Evolutionary conservation across 2,329 filamentous ascomycete species (phyloP).

Genomic region (Fusarium piperis): DNA sequence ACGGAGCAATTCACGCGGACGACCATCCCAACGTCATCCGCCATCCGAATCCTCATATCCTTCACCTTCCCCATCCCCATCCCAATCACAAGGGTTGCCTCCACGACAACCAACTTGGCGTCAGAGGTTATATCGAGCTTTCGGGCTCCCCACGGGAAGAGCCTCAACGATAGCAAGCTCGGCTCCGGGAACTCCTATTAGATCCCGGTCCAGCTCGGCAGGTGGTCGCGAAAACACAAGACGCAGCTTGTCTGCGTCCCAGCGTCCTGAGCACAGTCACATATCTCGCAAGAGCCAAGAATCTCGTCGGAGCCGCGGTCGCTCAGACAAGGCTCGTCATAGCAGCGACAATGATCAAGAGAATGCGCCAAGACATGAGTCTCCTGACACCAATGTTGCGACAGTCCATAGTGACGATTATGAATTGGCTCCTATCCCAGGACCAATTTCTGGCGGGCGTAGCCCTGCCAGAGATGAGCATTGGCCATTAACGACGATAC

Average conservation of each 20-base stretch:
- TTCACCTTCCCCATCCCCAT: neutral
- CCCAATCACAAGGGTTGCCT: conserved; percentile 1
- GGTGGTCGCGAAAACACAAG: neutral
- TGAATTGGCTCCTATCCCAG: conserved; percentile 20
- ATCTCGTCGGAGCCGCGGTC: neutral
- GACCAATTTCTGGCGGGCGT: neutral
- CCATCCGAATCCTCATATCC: neutral
- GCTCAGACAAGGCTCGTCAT: neutral
- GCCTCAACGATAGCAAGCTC: conserved; percentile 50
- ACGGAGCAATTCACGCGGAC: neutral
- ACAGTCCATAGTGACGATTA: conserved; percentile 52
- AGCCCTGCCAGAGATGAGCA: neutral
- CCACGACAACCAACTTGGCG: conserved; percentile 39
- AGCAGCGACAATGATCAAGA: neutral
- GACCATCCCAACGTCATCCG: neutral
- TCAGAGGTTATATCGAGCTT: conserved; percentile 39
- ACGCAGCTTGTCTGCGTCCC: neutral
- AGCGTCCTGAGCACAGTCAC: neutral
- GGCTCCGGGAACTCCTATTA: conserved; percentile 16
- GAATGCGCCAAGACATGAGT: conserved; percentile 18
- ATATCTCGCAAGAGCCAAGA: neutral
- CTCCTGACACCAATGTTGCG: conserved; percentile 44
- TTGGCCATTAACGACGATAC: neutral
- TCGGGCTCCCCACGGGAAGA: conserved; percentile 46
- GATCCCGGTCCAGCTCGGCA: neutral